Base-by-base conservation (phyloP, 1,139 yeast genomes). In the Kodamaea fungicola region DNA sequence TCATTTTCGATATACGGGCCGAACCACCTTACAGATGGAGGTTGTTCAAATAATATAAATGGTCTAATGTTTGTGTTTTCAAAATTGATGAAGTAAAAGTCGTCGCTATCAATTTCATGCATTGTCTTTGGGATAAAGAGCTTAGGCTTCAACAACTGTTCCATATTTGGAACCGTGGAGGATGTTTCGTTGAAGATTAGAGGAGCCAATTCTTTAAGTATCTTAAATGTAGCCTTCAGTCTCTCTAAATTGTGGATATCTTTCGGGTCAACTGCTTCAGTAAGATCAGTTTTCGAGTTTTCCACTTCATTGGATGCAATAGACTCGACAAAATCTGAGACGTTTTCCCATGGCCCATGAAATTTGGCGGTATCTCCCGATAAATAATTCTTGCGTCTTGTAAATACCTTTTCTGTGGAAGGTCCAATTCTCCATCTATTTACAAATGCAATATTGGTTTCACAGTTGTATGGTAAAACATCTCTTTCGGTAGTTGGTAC, bases 351-450 rank as follows among this genome's bases (percentile, higher is more conserved):
- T 27, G 97, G 97, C 1, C 97, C 97, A 42, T 68, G 62, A 37
- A 57, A 64, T 42, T 66, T 69, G 49, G 78, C 60, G 41, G 65
- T 66, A 28, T 62, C 59, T 32, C 66, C 61, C n/a, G n/a, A n/a
- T 12, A 69, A 62, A 42, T 61, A 67, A 46, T 61, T 62, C 51
- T 81, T 81, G 47, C 78, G 75, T 57, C 82, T 84, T 73, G 89
- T 81, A 57, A 82, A 85, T 12, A 78, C 73, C 44, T 83, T 74
- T 61, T 90, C 97, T 29, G 80, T 80, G 30, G 88, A 77, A 10
- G 95, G 94, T 2, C 97, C 97, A 48, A 90, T 80, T 57, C 83
- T 76, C 92, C 95, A 90, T 65, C 95, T 77, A 44, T 76, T 74
- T 34, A 67, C 65, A 39, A 85, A 64, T 23, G 59, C 61, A 22